Evolutionary conservation across 2,329 filamentous ascomycete species (phyloP).

Genomic region (Microthyrium microscopicum): DNA sequence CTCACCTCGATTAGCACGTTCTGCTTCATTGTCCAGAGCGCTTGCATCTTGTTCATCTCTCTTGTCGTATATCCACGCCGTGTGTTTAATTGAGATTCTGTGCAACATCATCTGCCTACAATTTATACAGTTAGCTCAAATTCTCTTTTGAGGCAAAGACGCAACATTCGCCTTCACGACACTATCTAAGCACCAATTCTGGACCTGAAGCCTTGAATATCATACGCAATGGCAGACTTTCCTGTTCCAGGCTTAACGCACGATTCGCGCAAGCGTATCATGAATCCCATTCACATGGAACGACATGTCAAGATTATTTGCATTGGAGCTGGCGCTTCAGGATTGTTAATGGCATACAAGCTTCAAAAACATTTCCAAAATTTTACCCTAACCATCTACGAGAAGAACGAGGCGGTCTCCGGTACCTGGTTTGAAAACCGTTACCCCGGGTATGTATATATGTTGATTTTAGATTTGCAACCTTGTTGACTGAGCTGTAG

Average conservation of each 20-base stretch:
- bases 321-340: constrained; percentile 32
- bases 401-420: constrained; percentile 30
- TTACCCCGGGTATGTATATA: constrained; percentile 22
- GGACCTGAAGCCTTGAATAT: no score
- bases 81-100: no score
- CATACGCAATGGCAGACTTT: constrained; percentile 15
- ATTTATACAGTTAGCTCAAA: no score
- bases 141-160: no score
- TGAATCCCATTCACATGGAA: constrained; percentile 19
- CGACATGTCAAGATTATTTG: constrained; percentile 24
- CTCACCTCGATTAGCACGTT: no score
- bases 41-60: no score
- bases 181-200: no score
- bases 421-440: constrained; percentile 38
- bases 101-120: no score
- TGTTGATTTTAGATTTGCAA: background rate
- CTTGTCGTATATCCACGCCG: no score
- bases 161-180: no score
- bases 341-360: constrained; percentile 32
- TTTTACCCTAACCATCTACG: constrained; percentile 26
- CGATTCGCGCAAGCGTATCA: constrained; percentile 15
- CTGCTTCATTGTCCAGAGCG: no score
- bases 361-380: constrained; percentile 27
- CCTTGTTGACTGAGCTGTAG: constrained; percentile 12
- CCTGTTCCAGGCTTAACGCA: constrained; percentile 14